phyloP scores from a whole-genome alignment of 1,284 basidiomycete species.

The Marasmius oreades region DNA sequence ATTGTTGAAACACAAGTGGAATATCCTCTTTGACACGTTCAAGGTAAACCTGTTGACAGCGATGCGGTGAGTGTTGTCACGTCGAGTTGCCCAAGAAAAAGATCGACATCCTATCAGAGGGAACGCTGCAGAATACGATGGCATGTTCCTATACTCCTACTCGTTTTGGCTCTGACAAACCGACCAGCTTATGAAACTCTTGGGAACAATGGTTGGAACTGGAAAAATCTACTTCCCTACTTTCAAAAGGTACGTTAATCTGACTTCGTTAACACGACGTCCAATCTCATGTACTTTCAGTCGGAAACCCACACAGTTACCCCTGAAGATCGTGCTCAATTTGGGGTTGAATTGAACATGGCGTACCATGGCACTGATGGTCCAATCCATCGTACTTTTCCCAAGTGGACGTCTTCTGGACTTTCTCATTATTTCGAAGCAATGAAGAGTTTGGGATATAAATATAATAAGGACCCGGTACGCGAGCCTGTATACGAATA shows the following conservation, averaged over 20 bases:
- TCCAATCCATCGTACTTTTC: slow-evolving; percentile 11
- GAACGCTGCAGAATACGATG: not conserved
- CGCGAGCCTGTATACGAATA: not conserved
- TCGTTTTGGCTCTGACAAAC: not conserved
- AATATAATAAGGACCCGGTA: slow-evolving; percentile 2
- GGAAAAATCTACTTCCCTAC: slow-evolving; percentile 29
- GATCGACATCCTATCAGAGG: not conserved
- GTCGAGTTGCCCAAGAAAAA: too few relatives aligned
- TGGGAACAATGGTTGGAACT: slow-evolving; percentile 25
- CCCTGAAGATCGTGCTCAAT: not conserved
- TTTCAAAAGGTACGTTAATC: slow-evolving; percentile 27
- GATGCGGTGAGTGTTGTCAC: too few relatives aligned
- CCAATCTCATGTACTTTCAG: not conserved
- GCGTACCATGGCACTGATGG: slow-evolving; percentile 10
- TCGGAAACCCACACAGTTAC: not conserved
- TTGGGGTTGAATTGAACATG: not conserved
- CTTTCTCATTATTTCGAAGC: slow-evolving; percentile 1
- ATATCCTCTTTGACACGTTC: too few relatives aligned
- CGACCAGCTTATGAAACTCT: slow-evolving; percentile 8
- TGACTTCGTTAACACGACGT: not conserved
- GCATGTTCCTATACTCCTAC: not conserved
- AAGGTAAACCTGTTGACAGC: too few relatives aligned
- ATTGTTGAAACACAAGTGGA: too few relatives aligned
- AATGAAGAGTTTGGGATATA: slow-evolving; percentile 1
- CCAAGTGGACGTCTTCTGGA: slow-evolving; percentile 2